These are phyloP conservation scores for Talaromyces sp. DNA, from an alignment of 2,329 filamentous ascomycete species.

Conservation along the genomic window DNA sequence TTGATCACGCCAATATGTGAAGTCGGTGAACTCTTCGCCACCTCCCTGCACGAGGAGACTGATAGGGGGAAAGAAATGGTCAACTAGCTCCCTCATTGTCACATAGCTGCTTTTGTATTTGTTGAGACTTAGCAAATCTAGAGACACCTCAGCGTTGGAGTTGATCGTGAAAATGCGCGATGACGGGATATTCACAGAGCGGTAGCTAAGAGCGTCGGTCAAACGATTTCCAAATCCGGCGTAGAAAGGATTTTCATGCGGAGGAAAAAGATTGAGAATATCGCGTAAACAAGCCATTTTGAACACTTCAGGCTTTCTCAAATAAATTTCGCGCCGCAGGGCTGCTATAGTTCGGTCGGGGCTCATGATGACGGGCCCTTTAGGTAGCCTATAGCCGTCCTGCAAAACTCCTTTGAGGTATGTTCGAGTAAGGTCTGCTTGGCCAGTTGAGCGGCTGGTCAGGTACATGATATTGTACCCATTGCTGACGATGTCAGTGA, in stretches of 20 bases:
- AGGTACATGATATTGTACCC: slow-evolving; percentile 99
- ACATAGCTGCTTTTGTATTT: slow-evolving; percentile 96
- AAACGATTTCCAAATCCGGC: slow-evolving; percentile 95
- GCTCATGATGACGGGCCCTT: slow-evolving; percentile 88
- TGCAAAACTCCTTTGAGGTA: slow-evolving; percentile 88
- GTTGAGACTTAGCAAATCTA: slow-evolving; percentile 85
- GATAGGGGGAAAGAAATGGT: slow-evolving; percentile 95
- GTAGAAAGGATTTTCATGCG: slow-evolving; percentile 78
- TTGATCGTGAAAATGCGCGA: slow-evolving; percentile 98
- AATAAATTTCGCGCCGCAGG: slow-evolving; percentile 82
- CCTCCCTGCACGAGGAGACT: slow-evolving; percentile 80
- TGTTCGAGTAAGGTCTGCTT: slow-evolving; percentile 81
- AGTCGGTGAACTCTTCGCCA: slow-evolving; percentile 93
- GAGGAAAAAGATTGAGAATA: slow-evolving; percentile 80
- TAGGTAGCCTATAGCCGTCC: slow-evolving; percentile 77
- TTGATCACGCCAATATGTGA: slow-evolving; percentile 90
- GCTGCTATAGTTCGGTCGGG: slow-evolving; percentile 94
- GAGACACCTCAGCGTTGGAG: slow-evolving; percentile 87
- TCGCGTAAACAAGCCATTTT: slow-evolving; percentile 98
- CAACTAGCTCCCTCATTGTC: slow-evolving; percentile 92
- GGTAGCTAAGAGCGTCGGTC: slow-evolving; percentile 92
- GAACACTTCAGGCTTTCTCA: slow-evolving; percentile 96
- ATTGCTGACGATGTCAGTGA: slow-evolving; percentile 89
- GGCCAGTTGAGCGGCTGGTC: slow-evolving; percentile 87
- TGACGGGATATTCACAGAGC: slow-evolving; percentile 89